Conservation (phyloP, 2,329 filamentous ascomycete species). For the Sporothrix mexicana region DNA sequence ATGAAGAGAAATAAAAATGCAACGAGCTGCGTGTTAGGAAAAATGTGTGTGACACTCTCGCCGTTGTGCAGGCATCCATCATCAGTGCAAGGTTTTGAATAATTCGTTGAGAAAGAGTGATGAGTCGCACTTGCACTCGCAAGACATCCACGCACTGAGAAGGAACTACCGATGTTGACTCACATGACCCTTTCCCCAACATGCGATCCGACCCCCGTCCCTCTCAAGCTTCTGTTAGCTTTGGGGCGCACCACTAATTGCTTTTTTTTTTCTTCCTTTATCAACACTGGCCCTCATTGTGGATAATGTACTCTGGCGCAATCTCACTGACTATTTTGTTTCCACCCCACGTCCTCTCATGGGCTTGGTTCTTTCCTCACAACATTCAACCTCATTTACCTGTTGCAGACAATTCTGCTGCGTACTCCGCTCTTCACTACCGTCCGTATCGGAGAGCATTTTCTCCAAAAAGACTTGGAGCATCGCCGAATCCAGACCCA, state of each 20-base stretch:
- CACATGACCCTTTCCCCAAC: conserved; percentile 22
- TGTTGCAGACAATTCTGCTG: background rate
- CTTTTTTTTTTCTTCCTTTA: conserved; percentile 10
- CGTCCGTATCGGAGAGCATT: background rate
- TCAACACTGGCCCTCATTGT: background rate
- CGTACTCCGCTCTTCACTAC: too few relatives aligned
- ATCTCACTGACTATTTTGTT: conserved; percentile 4
- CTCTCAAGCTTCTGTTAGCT: background rate
- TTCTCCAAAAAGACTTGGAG: background rate
- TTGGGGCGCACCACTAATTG: background rate
- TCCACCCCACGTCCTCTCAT: background rate
- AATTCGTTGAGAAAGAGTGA: conserved; percentile 4
- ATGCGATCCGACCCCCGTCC: background rate
- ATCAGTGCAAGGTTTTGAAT: background rate
- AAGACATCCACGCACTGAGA: background rate
- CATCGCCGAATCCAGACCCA: background rate
- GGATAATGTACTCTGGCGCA: conserved; percentile 5
- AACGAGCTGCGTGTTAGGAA: too few relatives aligned
- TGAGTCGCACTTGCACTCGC: conserved; percentile 4
- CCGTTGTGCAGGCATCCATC: background rate
- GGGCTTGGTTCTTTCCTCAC: too few relatives aligned
- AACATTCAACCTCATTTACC: background rate
- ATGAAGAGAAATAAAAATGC: background rate
- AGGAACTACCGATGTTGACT: conserved; percentile 19
- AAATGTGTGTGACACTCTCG: background rate